Base-by-base conservation (phyloP, 352 stramenopile species). In the Phytophthora pseudosyringae region DNA sequence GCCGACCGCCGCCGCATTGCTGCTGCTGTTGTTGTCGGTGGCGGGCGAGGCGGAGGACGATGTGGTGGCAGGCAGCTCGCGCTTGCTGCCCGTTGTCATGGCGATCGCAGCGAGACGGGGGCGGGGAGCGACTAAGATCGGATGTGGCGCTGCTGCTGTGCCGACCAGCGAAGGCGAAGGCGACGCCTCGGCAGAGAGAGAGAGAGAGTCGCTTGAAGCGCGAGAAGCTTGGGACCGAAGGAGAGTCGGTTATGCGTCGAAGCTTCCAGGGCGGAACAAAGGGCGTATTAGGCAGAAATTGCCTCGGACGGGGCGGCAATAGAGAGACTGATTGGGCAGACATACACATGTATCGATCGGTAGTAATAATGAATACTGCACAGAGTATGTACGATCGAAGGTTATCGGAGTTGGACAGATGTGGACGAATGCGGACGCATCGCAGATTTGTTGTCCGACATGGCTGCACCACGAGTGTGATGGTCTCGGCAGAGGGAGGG, bases 81-180 rank as follows among this genome's bases (percentile, higher is more conserved):
- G 59, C 39, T 76, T 82, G 62, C 43, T 52, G 39, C 39, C 55
- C 3, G 78, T 83, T 35, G 78, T 83, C 71, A 78, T 78, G 39
- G 18, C 40, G n/a, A 40, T 21, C 21, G 6, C 13, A 28, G 31
- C 6, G 40, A 16, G 13, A 6, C 6, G 9, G 26, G 21, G 39
- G 12, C 32, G 48, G 12, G 16, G 21, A 62, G 35, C 32, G 39
- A 28, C 26, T 16, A 64, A 63, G 39, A 59, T 69, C 35, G 16
- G 46, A 35, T 63, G 15, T 68, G 49, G 29, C 1, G 33, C 25
- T 28, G 29, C 29, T 7, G 6, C 10, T 54, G 21, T 11, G 36
- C 35, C 28, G 16, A 18, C 31, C 18, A 7, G 35, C 41, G 16
- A 16, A 40, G 26, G 28, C 15, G 26, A 35, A 31, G 31, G 45